Evolutionary conservation across 1,139 yeast genomes (phyloP), one percentile per base, ranked within the genome.

Genomic region (Trichomonascaceae sp.): DNA sequence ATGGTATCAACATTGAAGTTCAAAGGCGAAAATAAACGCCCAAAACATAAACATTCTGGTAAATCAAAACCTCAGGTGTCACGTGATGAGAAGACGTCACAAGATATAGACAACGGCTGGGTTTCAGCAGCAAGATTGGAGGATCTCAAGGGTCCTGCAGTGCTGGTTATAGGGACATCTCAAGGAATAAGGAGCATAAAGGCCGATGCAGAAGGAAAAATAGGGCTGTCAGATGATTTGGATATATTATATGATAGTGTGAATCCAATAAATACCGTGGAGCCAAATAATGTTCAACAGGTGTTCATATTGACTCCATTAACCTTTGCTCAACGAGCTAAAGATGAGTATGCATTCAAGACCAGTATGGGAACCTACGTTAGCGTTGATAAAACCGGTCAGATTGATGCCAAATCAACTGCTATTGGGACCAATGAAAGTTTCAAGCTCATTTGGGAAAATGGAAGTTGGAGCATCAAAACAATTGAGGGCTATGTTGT

Each of bases 1-100:
- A 75, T 77, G 80, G 79, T 74, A 0, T 68, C 77, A 1, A 74
- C 73, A 56, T 66, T 77, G 13, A 58, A 63, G 1, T 76, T 76
- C 63, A 77, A 77, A 59, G 77, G 78, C 17, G 78, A 74, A 47
- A 61, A 68, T 22, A 66, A 65, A 43, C 64, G 61, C 53, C 62
- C 66, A 52, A 65, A 63, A 52, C 56, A 58, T 0, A 59, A 58
- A 38, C 19, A 52, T 4, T 45, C 52, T n/a, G 22, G 43, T 17
- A 47, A 51, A 18, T n/a, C 50, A 8, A 22, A 20, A 41, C 45
- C 50, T 45, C 47, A 43, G 47, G 27, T 41, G 45, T 12, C 18
- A 43, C 18, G 43, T 32, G 43, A 55, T 53, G 43, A 53, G 51
- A 22, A 53, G 50, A 41, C 41, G 51, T 32, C 49, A 50, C 18